Percentiles rank a stretch among this genome's conserved stretches.
Conservation (phyloP, 2,329 filamentous ascomycete genomes). For the Xylariaceae sp. region DNA sequence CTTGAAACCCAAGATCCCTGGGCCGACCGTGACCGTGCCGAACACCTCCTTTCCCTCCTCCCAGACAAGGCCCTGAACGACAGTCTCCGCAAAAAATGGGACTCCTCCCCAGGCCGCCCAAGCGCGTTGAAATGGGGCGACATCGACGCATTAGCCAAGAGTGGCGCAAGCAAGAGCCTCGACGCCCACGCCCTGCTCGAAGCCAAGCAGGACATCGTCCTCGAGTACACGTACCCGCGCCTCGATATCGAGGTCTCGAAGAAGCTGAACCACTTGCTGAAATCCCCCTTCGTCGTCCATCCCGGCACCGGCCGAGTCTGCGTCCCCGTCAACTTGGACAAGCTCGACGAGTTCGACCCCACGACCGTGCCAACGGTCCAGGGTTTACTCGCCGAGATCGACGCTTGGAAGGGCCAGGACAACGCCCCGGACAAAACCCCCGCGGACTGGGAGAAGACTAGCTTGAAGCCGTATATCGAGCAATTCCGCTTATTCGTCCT, state of each 20-base stretch:
- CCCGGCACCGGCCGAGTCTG: slow-evolving; percentile 91
- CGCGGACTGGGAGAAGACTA: slow-evolving; percentile 96
- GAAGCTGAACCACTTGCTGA: slow-evolving; percentile 96
- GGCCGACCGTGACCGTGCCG: slow-evolving; percentile 62
- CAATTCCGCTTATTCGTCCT: slow-evolving; percentile 80
- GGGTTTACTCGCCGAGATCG: slow-evolving; percentile 76
- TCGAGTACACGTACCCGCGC: slow-evolving; percentile 96
- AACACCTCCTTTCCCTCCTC: slow-evolving; percentile 77
- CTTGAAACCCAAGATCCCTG: slow-evolving; percentile 85
- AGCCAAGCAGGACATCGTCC: slow-evolving; percentile 90
- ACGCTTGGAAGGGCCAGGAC: slow-evolving; percentile 56
- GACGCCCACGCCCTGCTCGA: slow-evolving; percentile 71
- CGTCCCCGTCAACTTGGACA: slow-evolving; percentile 79
- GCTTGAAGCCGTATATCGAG: slow-evolving; percentile 87
- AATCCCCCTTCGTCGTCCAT: slow-evolving; percentile 94
- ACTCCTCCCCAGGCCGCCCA: slow-evolving; percentile 69
- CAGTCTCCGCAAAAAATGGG: slow-evolving; percentile 85
- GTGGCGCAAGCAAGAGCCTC: slow-evolving; percentile 66
- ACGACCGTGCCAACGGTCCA: slow-evolving; percentile 85
- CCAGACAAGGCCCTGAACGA: slow-evolving; percentile 75
- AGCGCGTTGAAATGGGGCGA: slow-evolving; percentile 88
- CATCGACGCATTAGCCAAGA: slow-evolving; percentile 80
- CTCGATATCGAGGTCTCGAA: slow-evolving; percentile 97
- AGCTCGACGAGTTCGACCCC: slow-evolving; percentile 80
- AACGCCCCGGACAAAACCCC: slow-evolving; percentile 36